A percentile compares a stretch with the other conserved stretches of the same genome.
phyloP scores from a whole-genome alignment of 2,329 filamentous ascomycete genomes.

The Trichoderma breve region DNA sequence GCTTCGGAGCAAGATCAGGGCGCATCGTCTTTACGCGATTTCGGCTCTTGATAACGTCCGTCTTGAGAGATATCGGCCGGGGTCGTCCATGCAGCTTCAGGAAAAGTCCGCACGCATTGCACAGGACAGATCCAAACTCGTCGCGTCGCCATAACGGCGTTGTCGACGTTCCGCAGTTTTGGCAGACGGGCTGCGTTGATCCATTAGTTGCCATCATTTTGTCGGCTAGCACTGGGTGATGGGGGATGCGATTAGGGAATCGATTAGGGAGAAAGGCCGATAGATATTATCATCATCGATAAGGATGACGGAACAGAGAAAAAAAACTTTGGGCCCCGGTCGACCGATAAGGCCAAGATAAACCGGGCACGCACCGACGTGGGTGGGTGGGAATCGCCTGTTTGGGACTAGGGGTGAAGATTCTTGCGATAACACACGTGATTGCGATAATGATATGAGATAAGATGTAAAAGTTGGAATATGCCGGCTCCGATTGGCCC shows the following conservation, averaged over 20 bases:
- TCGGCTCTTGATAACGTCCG: conserved; percentile 98
- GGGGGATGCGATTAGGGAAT: conserved; percentile 24
- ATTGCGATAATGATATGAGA: conserved; percentile 19
- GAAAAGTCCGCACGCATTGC: conserved; percentile 97
- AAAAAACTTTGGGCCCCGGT: conserved; percentile 34
- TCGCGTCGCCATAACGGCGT: conserved; percentile 97
- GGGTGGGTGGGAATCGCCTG: background rate
- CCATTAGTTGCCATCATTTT: conserved; percentile 57
- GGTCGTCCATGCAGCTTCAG: conserved; percentile 93
- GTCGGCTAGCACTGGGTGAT: conserved; percentile 35
- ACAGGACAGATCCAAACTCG: conserved; percentile 91
- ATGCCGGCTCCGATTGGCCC: conserved; percentile 17
- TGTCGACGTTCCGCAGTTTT: conserved; percentile 93
- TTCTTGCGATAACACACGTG: conserved; percentile 24
- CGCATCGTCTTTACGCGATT: conserved; percentile 91
- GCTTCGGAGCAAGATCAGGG: conserved; percentile 73
- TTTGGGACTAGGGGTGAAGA: conserved; percentile 25
- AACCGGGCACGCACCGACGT: conserved; percentile 25
- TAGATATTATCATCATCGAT: conserved; percentile 39
- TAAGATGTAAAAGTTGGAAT: conserved; percentile 22
- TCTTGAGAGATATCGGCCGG: conserved; percentile 94
- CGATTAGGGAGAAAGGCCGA: conserved; percentile 30
- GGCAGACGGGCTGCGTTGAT: conserved; percentile 84
- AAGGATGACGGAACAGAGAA: conserved; percentile 37
- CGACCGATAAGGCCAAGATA: conserved; percentile 39